Conservation (phyloP, 1,139 yeast genomes). For the Blastobotrys indianensis region DNA sequence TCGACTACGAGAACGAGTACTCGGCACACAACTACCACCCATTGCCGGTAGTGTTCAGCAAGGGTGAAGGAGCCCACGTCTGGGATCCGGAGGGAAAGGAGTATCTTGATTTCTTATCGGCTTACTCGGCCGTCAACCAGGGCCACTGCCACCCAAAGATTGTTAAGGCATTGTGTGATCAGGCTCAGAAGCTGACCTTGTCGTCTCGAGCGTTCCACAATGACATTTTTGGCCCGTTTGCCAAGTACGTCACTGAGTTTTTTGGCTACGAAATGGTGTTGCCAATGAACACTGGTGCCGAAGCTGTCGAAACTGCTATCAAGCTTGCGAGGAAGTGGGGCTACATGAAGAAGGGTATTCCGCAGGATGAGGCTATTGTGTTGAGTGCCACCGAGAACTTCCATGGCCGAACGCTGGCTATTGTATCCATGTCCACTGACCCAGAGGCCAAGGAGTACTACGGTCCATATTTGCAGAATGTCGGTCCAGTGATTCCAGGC, state of each 20-base stretch:
- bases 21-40: slow-evolving; percentile 98
- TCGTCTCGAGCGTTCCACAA: slow-evolving; percentile 91
- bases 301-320: slow-evolving; percentile 94
- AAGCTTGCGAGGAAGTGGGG: slow-evolving; percentile 98
- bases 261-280: slow-evolving; percentile 88
- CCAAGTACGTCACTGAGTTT: slow-evolving; percentile 82
- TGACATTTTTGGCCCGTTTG: slow-evolving; percentile 80
- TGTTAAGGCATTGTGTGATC: slow-evolving; percentile 76
- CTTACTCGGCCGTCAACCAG: slow-evolving; percentile 96
- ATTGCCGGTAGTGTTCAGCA: slow-evolving; percentile 85
- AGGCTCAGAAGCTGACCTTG: slow-evolving; percentile 76
- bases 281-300: slow-evolving; percentile 99
- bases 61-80: slow-evolving; percentile 85
- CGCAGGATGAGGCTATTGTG: slow-evolving; percentile 76
- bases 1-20: slow-evolving; percentile 65
- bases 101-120: slow-evolving; percentile 74
- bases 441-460: slow-evolving; percentile 84
- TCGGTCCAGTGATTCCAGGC: slow-evolving; percentile 73
- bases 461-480: slow-evolving; percentile 84
- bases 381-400: slow-evolving; percentile 83
- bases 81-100: slow-evolving; percentile 92
- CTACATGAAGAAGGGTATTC: slow-evolving; percentile 78
- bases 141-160: slow-evolving; percentile 98
- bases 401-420: slow-evolving; percentile 95
- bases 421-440: slow-evolving; percentile 93